Evolutionary conservation across 352 stramenopile species (phyloP).

Genomic region (Pythium vanterpoolii): DNA sequence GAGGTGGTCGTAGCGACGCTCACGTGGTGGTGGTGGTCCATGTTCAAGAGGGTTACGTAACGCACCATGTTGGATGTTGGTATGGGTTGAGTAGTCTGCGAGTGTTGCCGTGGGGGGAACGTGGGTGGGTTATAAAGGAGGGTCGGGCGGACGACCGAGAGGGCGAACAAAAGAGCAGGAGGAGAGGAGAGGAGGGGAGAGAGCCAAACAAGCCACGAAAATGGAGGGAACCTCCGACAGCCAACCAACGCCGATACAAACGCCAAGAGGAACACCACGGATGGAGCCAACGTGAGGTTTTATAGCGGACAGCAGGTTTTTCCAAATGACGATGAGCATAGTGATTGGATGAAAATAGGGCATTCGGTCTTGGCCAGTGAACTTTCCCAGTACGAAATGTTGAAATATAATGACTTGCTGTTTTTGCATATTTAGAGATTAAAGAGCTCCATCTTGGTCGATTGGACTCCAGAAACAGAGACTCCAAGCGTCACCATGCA

Average conservation of each 20-base stretch:
- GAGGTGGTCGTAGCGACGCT: neutral
- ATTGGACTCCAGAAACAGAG: neutral
- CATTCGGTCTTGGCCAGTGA: conserved; percentile 17
- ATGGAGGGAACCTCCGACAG: conserved; percentile 29
- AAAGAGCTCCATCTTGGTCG: neutral
- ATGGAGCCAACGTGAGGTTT: neutral
- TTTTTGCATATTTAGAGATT: conserved; percentile 3
- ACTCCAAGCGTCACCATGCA: conserved; percentile 85
- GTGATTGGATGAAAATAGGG: conserved; percentile 13
- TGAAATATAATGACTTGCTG: conserved; percentile 3
- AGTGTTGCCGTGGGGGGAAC: conserved; percentile 19
- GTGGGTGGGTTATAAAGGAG: conserved; percentile 16
- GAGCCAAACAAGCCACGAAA: conserved; percentile 14
- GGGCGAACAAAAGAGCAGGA: conserved; percentile 1
- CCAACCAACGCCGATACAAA: conserved; percentile 24
- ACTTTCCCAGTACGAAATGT: conserved; percentile 3
- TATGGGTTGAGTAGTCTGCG: conserved; percentile 30
- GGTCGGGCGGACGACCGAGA: conserved; percentile 16
- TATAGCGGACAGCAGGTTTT: conserved; percentile 5
- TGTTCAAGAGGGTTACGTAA: conserved; percentile 1
- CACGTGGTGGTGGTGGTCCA: too few species aligned
- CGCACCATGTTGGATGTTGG: conserved; percentile 27
- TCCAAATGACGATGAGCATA: neutral
- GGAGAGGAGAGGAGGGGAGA: conserved; percentile 11
- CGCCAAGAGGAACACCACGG: conserved; percentile 5